Evolutionary conservation across 345 rosid genomes (phyloP).

Genomic region (Xanthoceras sorbifolium): DNA sequence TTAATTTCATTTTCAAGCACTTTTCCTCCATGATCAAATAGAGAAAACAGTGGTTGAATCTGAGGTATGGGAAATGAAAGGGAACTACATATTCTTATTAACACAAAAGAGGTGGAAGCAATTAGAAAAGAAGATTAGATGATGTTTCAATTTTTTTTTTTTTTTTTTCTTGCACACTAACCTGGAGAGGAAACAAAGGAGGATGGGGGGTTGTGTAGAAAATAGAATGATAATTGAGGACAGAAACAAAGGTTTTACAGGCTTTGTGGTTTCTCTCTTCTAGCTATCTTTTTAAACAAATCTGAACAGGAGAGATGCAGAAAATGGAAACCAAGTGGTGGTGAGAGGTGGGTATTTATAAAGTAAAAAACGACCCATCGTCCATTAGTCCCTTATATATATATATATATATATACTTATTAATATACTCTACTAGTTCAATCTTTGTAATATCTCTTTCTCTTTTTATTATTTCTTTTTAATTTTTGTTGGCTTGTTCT

Average conservation of each 20-base stretch:
- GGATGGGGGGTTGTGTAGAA: constrained; percentile 1
- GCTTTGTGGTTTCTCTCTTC: constrained; percentile 21
- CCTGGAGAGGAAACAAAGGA: constrained; percentile 36
- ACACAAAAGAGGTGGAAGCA: constrained; percentile 51
- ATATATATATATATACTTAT: too few relatives aligned
- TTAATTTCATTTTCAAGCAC: not conserved
- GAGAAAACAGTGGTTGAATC: constrained; percentile 6
- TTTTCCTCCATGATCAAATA: constrained; percentile 11
- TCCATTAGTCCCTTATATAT: not conserved
- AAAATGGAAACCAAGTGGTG: constrained; percentile 40
- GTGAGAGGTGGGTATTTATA: constrained; percentile 40
- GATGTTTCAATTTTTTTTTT: constrained; percentile 36
- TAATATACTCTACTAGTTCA: not conserved
- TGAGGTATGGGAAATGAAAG: not conserved
- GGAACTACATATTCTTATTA: constrained; percentile 19
- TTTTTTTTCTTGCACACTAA: constrained; percentile 43
- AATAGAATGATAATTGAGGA: constrained; percentile 22
- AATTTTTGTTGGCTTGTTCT: not conserved
- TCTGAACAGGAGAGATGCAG: constrained; percentile 39
- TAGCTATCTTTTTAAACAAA: constrained; percentile 35
- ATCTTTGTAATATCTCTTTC: not conserved
- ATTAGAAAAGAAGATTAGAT: constrained; percentile 22
- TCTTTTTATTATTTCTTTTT: not conserved
- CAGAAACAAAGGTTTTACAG: constrained; percentile 24
- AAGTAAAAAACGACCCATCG: constrained; percentile 29